Evolutionary conservation across 108 stramenopile species (phyloP).

Genomic region (Cyclotella atomus): DNA sequence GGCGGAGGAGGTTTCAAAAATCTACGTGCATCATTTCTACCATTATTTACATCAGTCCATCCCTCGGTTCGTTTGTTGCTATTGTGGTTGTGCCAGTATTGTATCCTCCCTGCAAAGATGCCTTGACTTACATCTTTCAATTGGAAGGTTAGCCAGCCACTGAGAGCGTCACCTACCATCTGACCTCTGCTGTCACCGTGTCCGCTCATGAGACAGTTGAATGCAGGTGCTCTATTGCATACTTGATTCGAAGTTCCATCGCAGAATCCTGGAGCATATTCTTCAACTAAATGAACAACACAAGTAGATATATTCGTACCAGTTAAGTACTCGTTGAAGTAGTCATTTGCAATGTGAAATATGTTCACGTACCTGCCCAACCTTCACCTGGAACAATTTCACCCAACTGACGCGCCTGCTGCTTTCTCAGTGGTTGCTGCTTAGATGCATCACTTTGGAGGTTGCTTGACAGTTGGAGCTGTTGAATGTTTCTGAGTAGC

Average conservation of each 20-base stretch:
- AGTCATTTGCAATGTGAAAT: background rate
- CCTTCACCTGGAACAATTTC: slow-evolving; percentile 52
- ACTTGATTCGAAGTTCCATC: slow-evolving; percentile 55
- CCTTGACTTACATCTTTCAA: slow-evolving; percentile 54
- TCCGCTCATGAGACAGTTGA: slow-evolving; percentile 46
- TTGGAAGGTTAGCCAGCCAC: slow-evolving; percentile 52
- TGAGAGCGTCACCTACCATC: slow-evolving; percentile 46
- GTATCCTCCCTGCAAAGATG: slow-evolving; percentile 50
- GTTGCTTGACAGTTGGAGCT: background rate
- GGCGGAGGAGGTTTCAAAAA: slow-evolving; percentile 33
- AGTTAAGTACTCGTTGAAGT: background rate
- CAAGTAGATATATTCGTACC: too few relatives aligned
- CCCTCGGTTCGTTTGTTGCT: slow-evolving; percentile 31
- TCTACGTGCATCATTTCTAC: slow-evolving; percentile 9
- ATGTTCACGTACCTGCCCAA: slow-evolving; percentile 14
- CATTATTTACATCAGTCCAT: slow-evolving; percentile 41
- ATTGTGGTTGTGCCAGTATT: slow-evolving; percentile 19
- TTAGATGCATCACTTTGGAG: background rate
- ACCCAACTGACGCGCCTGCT: background rate
- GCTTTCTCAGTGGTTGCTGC: too few relatives aligned
- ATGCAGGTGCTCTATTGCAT: slow-evolving; percentile 29
- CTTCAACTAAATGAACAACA: background rate
- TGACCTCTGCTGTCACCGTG: slow-evolving; percentile 45
- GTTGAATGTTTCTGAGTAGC: too few relatives aligned
- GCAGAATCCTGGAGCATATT: slow-evolving; percentile 42